Evolutionary conservation across 2,329 filamentous ascomycete species (phyloP).

Genomic region (Stagonosporopsis vannaccii): DNA sequence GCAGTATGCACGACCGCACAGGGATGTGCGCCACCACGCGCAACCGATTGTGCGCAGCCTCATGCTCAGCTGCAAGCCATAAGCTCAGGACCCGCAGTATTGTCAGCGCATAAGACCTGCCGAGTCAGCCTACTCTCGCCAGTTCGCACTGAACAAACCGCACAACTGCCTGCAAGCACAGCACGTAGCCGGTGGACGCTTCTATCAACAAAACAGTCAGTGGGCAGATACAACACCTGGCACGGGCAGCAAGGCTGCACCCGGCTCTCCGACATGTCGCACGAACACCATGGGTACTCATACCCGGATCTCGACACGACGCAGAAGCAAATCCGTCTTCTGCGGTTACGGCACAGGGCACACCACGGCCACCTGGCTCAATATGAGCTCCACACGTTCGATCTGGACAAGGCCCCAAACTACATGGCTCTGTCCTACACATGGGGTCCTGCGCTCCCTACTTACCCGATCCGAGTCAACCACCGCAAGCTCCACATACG

Average conservation of each 20-base stretch:
- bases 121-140: neutral
- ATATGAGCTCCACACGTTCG: constrained; percentile 3
- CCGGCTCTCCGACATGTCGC: neutral
- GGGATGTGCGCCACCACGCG: neutral
- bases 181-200: neutral
- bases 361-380: neutral
- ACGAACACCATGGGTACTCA: neutral
- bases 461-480: neutral
- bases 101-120: too few relatives aligned
- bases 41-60: neutral
- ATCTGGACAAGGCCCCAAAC: neutral
- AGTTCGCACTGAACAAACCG: neutral
- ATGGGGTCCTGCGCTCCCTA: neutral
- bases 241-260: neutral
- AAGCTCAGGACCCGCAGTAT: neutral
- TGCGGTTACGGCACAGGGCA: constrained; percentile 1
- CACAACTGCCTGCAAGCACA: neutral
- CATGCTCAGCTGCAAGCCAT: neutral
- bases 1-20: constrained; percentile 1
- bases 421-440: constrained; percentile 1
- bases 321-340: constrained; percentile 1
- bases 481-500: neutral
- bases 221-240: too few relatives aligned
- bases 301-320: neutral
- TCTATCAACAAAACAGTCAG: too few relatives aligned